Base-by-base conservation (phyloP, 352 stramenopile genomes). In the Sclerospora graminicola region DNA sequence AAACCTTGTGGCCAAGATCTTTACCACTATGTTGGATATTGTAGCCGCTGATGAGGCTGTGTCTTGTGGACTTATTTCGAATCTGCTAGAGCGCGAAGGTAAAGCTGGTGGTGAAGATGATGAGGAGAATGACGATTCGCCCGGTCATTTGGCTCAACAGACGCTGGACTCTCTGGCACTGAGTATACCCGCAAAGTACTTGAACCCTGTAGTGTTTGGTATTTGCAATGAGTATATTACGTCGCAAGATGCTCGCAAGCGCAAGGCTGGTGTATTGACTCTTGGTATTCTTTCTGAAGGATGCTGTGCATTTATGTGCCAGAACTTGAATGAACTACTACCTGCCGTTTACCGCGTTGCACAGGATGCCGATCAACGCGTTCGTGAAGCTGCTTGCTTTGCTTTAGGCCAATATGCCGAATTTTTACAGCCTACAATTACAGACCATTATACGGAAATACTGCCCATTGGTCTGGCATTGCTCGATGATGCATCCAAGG, bases 391-490 rank as follows among this genome's bases (percentile, higher is more conserved):
- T 39, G 90, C 95, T 8, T 98, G 94, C 68, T 99, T 99, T 60
- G 89, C 92, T 34, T 73, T 98, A n/a, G 96, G 96, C 30, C 95
- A 99, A 66, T 97, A 98, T 43, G 89, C 89, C 41, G 96, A 99
- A 74, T 96, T 98, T 61, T 92, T 97, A 60, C 95, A 98, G 77
- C 96, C 96, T 4, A 94, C 97, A 45, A 97, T 99, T 37, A 84
- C 96, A 24, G 70, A 89, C 29, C 94, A 98, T 69, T 94, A 95
- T 53, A 75, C 79, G 1, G 77, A 98, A 47, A 98, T 99, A 58
- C 58, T 99, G 19, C 96, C 94, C 0, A 95, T 97, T 53, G 92
- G 96, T 31, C 97, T 98, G 43, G 57, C 72, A 14, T 65, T 98
- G 5, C 65, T 99, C 8, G 93, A 98, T 48, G 95, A 99, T 64